Evolutionary conservation across 2,329 filamentous ascomycete species (phyloP), one percentile per base, ranked within the genome.

Genomic region (Arthrocladium fulminans): DNA sequence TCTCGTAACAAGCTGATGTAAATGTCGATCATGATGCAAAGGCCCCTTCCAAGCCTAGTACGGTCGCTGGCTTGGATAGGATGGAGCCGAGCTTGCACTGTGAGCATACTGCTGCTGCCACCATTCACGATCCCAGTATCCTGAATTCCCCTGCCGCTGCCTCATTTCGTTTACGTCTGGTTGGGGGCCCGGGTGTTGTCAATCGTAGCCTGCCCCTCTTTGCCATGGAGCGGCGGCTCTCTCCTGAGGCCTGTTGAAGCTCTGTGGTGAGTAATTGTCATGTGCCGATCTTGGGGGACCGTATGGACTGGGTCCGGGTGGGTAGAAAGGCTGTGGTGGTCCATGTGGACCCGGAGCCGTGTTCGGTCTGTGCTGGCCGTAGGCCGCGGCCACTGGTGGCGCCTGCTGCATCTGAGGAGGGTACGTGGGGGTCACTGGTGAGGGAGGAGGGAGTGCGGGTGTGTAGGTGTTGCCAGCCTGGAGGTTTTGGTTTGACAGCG

Each of bases 121-220:
- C 56, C 56, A 59, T 20, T 59, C 57, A 39, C 57, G 47, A 51
- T 59, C 57, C 55, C 57, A 59, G 44, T 59, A 59, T 29, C 54
- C 56, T 37, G 53, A 54, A 24, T 47, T 47, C n/a, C 39, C 38
- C 27, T 50, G 48, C 23, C 45, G 50, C 35, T 54, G 50, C 45
- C 38, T 51, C 43, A 49, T 49, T 19, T 54, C 51, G 30, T 54
- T 35, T 35, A 48, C 53, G 37, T 48, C 43, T 32, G 22, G 41
- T 29, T 51, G 25, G 30, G 53, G 49, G 51, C 51, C 56, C 52
- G 53, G 54, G 54, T 51, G 54, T 65, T 67, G 76, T 62, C 76
- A 74, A 51, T 82, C 79, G 58, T 82, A 83, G 38, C 79, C 79
- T 25, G 79, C 79, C 37, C 79, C 79, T 61, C 79, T 67, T 65